Base-by-base conservation (phyloP, 1,139 yeast genomes). In the Pichia sp. region DNA sequence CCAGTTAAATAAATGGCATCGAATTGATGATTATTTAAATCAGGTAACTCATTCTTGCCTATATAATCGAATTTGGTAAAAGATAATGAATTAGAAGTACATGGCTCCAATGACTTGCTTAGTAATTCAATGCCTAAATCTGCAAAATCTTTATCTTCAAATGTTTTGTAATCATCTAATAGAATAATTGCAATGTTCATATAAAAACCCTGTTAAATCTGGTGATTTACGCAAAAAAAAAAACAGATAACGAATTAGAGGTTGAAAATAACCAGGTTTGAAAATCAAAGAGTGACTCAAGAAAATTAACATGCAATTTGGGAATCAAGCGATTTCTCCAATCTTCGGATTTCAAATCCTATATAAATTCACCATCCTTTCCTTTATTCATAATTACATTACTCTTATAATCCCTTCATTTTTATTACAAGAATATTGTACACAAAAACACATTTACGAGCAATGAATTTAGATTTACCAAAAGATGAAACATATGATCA, bases 1-100 rank as follows among this genome's bases (percentile, higher is more conserved):
- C 95, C 95, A 0, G 89, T 81, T 42, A 85, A 60, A 46, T 83
- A 67, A 30, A 82, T 63, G 0, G 80, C 24, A 42, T 67, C 67
- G 9, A 74, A 69, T 15, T 55, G 59, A 1, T 63, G 66, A 18
- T 3, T 12, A 3, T 57, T 56, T 7, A n/a, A n/a, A n/a, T n/a
- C n/a, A n/a, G 81, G 80, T 43, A 66, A 71, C 37, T 68, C 67
- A 16, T 60, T 58, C 25, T 67, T 62, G 32, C 56, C 57, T 37
- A 73, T 72, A 6, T 78, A 76, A 50, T 76, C 73, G 59, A 74
- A 80, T 52, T 72, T 73, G 36, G 58, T 59, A 42, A 53, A 44
- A 4, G 22, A 18, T 32, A 18, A 32, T 6, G 13, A 32, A 11
- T 12, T 15, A 7, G 20, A 15, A 6, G 29, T 20, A n/a, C 12